Evolutionary conservation across 2,329 filamentous ascomycete genomes (phyloP).

Genomic region (Helotiales sp.): DNA sequence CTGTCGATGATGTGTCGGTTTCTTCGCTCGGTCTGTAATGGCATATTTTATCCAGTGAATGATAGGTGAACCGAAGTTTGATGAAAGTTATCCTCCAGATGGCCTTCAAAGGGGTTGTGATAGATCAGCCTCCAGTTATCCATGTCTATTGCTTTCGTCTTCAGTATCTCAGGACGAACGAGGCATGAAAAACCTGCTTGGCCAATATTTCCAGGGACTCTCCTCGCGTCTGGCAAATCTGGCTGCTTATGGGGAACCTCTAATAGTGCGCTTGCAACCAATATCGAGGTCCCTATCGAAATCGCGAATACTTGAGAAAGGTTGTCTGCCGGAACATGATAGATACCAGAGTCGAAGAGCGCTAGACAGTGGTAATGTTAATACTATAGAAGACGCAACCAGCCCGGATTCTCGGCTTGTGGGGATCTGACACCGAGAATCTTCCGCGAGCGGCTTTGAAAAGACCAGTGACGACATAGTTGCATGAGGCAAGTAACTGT

Average conservation of each 20-base stretch:
- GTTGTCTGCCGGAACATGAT: conserved; percentile 2
- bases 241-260: conserved; percentile 30
- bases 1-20: conserved; percentile 25
- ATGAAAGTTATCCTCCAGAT: conserved; percentile 14
- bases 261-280: conserved; percentile 31
- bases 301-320: conserved; percentile 33
- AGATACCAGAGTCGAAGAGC: conserved; percentile 25
- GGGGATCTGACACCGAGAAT: neutral
- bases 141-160: conserved; percentile 13
- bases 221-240: conserved; percentile 19
- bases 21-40: conserved; percentile 22
- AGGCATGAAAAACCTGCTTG: conserved; percentile 24
- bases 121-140: conserved; percentile 23
- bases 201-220: conserved; percentile 36
- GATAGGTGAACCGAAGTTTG: conserved; percentile 33
- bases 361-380: conserved; percentile 11
- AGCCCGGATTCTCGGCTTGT: too few species aligned
- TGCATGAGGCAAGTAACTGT: neutral
- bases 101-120: conserved; percentile 21
- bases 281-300: conserved; percentile 38
- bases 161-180: conserved; percentile 18
- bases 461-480: neutral
- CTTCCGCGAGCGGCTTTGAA: neutral
- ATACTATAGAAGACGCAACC: too few species aligned
- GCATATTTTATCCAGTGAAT: conserved; percentile 28